phyloP scores from a whole-genome alignment of 2,329 filamentous ascomycete genomes.

The Xylariaceae sp. region DNA sequence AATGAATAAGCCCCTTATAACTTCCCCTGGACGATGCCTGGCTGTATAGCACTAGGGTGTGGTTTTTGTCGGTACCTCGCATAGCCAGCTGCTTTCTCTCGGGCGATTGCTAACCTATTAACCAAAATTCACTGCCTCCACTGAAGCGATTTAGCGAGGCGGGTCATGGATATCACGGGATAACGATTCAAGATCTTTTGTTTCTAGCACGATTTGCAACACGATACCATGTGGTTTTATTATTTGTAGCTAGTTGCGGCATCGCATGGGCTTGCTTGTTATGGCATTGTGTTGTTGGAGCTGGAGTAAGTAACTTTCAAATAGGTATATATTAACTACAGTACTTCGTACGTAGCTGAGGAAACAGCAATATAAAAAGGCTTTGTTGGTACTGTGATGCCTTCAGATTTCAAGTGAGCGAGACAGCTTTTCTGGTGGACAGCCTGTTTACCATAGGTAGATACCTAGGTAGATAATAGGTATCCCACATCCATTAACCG shows the following conservation, averaged over 20 bases:
- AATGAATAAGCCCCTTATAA: conserved; percentile 34
- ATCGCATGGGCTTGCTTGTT: not conserved
- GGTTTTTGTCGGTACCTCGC: not conserved
- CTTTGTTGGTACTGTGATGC: too few species aligned
- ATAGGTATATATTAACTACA: not conserved
- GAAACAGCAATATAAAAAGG: too few species aligned
- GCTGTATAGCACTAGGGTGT: not conserved
- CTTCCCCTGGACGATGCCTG: not conserved
- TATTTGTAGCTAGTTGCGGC: not conserved
- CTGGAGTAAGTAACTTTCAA: not conserved
- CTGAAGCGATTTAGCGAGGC: conserved; percentile 17
- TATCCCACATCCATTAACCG: too few species aligned
- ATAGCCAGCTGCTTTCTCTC: not conserved
- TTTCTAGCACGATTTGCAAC: not conserved
- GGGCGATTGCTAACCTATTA: not conserved
- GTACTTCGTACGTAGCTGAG: not conserved
- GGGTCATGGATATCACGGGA: conserved; percentile 8
- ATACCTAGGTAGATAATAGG: too few species aligned
- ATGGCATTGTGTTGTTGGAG: not conserved
- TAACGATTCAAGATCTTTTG: not conserved
- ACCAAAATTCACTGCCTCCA: not conserved
- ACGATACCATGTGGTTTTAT: conserved; percentile 12
- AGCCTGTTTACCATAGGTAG: too few species aligned
- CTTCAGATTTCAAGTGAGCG: too few species aligned
- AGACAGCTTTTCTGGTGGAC: too few species aligned